Percentiles rank a stretch among this genome's conserved stretches.
These are phyloP conservation scores for Keithomyces neogunnii DNA, from an alignment of 2,329 filamentous ascomycete genomes.

Conservation along the genomic window DNA sequence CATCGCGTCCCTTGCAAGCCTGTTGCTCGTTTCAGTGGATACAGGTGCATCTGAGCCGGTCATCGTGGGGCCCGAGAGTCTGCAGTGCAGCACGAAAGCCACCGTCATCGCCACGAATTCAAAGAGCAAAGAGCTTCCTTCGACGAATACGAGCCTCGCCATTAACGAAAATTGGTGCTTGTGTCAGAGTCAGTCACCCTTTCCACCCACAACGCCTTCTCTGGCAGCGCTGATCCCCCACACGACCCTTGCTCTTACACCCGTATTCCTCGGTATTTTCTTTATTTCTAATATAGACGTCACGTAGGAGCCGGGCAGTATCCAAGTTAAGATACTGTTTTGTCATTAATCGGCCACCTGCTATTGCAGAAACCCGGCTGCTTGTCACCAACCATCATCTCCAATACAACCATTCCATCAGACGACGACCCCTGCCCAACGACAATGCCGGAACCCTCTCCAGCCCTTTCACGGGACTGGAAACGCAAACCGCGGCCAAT, in stretches of 20 bases:
- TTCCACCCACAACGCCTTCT: background rate
- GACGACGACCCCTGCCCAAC: too few species aligned
- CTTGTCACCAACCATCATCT: slow-evolving; percentile 11
- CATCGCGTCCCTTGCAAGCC: background rate
- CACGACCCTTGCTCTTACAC: too few species aligned
- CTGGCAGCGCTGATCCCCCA: too few species aligned
- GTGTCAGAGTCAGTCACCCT: slow-evolving; percentile 18
- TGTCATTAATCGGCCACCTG: slow-evolving; percentile 21
- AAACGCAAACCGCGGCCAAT: background rate
- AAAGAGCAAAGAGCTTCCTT: background rate
- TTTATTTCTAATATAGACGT: too few species aligned
- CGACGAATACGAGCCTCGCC: background rate
- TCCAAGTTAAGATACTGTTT: slow-evolving; percentile 14
- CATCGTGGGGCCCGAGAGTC: background rate
- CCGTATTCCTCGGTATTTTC: too few species aligned
- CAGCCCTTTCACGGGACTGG: background rate
- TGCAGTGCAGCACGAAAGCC: background rate
- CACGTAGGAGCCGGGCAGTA: slow-evolving; percentile 6
- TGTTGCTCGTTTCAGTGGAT: background rate
- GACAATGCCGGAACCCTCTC: background rate
- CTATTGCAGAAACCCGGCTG: slow-evolving; percentile 13
- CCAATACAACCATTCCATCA: too few species aligned
- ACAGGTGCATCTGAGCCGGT: background rate
- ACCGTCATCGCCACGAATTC: background rate
- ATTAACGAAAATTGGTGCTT: slow-evolving; percentile 14